Percentiles rank a stretch among this genome's conserved stretches.
Conservation (phyloP, 768 basidiomycete species). For the Tulasnella sp. region DNA sequence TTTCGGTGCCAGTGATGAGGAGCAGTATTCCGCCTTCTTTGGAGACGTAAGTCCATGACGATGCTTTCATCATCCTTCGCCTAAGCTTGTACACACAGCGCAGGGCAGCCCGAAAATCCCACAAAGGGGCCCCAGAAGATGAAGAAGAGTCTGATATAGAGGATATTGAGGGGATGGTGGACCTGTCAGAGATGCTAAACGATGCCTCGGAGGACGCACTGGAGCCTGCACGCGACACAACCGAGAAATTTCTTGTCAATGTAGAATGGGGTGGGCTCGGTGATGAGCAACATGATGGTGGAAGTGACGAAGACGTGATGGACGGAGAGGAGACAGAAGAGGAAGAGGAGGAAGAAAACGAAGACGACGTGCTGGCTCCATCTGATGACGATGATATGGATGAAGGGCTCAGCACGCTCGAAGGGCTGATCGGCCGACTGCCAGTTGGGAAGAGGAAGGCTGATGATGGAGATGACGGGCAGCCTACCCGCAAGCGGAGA, state of each 20-base stretch:
- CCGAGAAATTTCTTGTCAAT: slow-evolving; percentile 23
- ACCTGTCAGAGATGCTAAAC: slow-evolving; percentile 30
- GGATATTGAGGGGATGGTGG: slow-evolving; percentile 30
- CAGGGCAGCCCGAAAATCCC: slow-evolving; percentile 44
- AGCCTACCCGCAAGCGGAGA: slow-evolving; percentile 42
- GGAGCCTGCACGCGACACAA: slow-evolving; percentile 9
- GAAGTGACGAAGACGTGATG: slow-evolving; percentile 38
- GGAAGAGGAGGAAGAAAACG: slow-evolving; percentile 35
- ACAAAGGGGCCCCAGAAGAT: slow-evolving; percentile 26
- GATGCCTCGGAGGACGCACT: slow-evolving; percentile 19
- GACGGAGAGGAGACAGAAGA: slow-evolving; percentile 26
- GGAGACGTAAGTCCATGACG: slow-evolving; percentile 23
- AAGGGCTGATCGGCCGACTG: slow-evolving; percentile 62
- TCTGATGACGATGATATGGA: slow-evolving; percentile 32
- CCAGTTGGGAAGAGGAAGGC: slow-evolving; percentile 63
- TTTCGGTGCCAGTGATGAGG: slow-evolving; percentile 67
- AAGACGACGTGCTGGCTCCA: slow-evolving; percentile 45
- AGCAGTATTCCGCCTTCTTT: slow-evolving; percentile 61
- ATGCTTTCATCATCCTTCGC: neutral
- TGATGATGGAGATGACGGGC: slow-evolving; percentile 28
- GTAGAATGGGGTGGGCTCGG: slow-evolving; percentile 25
- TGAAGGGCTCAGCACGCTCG: slow-evolving; percentile 48
- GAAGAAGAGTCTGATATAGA: slow-evolving; percentile 29
- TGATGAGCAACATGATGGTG: slow-evolving; percentile 33
- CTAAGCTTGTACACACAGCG: neutral